These are phyloP conservation scores for Chalaropsis ovoidea DNA, from an alignment of 2,329 filamentous ascomycete genomes.

Conservation along the genomic window DNA sequence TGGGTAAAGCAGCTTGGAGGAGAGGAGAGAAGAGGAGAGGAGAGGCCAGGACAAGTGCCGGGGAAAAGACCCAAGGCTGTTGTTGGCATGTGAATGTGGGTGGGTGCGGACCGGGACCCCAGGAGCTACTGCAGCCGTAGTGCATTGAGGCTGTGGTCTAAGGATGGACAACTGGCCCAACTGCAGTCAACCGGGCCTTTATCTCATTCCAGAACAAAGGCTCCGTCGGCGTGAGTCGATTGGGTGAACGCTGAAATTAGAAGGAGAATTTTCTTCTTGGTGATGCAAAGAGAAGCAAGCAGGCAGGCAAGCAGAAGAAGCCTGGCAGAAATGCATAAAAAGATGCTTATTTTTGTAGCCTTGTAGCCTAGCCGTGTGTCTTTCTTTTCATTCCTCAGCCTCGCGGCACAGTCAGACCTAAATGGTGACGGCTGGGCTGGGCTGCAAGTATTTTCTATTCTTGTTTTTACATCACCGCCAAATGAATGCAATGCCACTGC, in stretches of 20 bases:
- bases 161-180: slow-evolving; percentile 12
- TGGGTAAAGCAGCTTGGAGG: too few species aligned
- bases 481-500: background rate
- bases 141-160: slow-evolving; percentile 6
- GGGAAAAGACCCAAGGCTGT: background rate
- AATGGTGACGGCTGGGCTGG: background rate
- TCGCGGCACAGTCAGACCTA: background rate
- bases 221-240: background rate
- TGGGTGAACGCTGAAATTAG: slow-evolving; percentile 6
- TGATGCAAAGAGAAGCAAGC: background rate
- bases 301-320: background rate
- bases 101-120: background rate
- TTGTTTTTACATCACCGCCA: background rate
- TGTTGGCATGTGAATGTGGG: slow-evolving; percentile 9
- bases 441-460: background rate
- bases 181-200: slow-evolving; percentile 11
- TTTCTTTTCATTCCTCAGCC: background rate
- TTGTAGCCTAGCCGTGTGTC: too few species aligned
- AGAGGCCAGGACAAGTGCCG: background rate
- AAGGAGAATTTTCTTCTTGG: background rate
- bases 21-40: too few species aligned
- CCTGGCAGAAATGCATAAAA: background rate
- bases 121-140: background rate
- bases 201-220: slow-evolving; percentile 4
- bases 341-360: background rate